A percentile compares a stretch with the other conserved stretches of the same genome.
These are phyloP conservation scores for Metschnikowia kofuensis DNA, from an alignment of 805 yeast species.

Conservation along the genomic window DNA sequence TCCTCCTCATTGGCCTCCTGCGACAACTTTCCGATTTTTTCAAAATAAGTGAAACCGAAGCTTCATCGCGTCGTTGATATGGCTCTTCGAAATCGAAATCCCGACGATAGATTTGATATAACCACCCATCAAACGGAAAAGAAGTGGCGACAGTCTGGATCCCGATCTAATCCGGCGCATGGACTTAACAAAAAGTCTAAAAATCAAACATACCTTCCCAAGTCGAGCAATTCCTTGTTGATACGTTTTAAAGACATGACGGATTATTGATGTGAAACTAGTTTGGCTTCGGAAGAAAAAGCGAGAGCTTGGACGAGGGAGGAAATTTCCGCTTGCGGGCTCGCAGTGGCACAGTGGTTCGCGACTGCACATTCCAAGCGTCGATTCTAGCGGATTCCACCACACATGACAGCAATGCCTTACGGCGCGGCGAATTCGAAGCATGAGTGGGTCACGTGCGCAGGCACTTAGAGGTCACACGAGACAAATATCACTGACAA, in stretches of 20 bases:
- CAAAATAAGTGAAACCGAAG: no score
- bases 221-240: conserved; percentile 90
- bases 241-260: conserved; percentile 91
- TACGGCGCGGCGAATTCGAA: not conserved
- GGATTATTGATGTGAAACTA: conserved; percentile 10
- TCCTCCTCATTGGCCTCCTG: no score
- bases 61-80: no score
- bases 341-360: conserved; percentile 13
- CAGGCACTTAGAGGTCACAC: not conserved
- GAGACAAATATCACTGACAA: not conserved
- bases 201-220: conserved; percentile 72
- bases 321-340: conserved; percentile 19
- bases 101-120: not conserved
- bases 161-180: no score
- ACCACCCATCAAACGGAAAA: not conserved
- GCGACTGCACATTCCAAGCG: conserved; percentile 14
- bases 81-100: not conserved
- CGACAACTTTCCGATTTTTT: no score
- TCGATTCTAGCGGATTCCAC: conserved; percentile 17
- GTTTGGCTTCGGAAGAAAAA: conserved; percentile 11
- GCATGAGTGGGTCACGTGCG: conserved; percentile 2
- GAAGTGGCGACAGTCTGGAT: not conserved
- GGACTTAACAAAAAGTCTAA: not conserved
- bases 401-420: conserved; percentile 13
- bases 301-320: conserved; percentile 14